phyloP scores from a whole-genome alignment of 768 basidiomycete species.

The Leccinum subgranulosum region DNA sequence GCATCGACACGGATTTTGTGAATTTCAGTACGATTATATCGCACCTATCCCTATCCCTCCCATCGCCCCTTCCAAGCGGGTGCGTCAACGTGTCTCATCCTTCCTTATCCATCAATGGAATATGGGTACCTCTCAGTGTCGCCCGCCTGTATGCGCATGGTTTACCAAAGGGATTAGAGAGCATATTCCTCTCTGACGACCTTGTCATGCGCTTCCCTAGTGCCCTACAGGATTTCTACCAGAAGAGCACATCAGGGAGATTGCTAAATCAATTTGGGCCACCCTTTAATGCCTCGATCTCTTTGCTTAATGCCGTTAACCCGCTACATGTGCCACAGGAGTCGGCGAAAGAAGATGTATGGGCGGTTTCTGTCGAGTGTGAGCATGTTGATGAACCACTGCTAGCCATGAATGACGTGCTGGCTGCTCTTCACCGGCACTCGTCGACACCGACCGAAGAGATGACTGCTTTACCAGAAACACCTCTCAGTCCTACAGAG shows the following conservation, averaged over 20 bases:
- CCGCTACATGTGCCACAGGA: conserved; percentile 1
- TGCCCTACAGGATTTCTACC: conserved; percentile 57
- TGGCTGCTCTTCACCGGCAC: conserved; percentile 26
- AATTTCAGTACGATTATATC: conserved; percentile 53
- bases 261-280: conserved; percentile 60
- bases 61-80: conserved; percentile 39
- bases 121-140: conserved; percentile 66
- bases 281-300: conserved; percentile 50
- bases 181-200: conserved; percentile 58
- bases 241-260: conserved; percentile 44
- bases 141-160: conserved; percentile 42
- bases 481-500: conserved; percentile 65
- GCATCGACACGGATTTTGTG: conserved; percentile 78
- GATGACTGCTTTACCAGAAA: conserved; percentile 16
- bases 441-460: conserved; percentile 15
- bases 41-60: conserved; percentile 34
- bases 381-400: conserved; percentile 23
- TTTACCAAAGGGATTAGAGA: conserved; percentile 35
- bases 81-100: conserved; percentile 52
- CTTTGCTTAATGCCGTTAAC: conserved; percentile 1
- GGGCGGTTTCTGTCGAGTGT: conserved; percentile 19
- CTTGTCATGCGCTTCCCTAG: conserved; percentile 63
- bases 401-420: conserved; percentile 26
- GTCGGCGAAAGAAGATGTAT: conserved; percentile 12
- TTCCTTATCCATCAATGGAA: conserved; percentile 52